Conservation (phyloP, 1,284 basidiomycete species). For the Rhodotorula sp. region DNA sequence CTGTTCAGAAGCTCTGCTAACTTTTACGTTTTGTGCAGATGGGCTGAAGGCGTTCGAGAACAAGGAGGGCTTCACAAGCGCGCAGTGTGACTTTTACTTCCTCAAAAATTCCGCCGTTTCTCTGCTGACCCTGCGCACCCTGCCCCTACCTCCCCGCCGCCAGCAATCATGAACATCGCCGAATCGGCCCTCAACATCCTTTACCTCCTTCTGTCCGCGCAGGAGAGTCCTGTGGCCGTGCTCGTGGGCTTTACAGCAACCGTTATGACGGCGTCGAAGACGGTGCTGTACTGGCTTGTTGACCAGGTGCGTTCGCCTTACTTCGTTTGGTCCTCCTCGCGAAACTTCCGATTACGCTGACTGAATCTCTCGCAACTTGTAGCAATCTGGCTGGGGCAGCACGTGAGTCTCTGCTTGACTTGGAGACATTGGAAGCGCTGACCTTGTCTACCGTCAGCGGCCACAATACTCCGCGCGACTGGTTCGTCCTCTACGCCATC, state of each 20-base stretch:
- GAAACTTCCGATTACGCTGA: background rate
- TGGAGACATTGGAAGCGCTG: background rate
- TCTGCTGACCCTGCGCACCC: conserved; percentile 51
- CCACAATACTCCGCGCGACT: conserved; percentile 20
- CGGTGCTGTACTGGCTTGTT: conserved; percentile 37
- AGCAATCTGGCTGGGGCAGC: conserved; percentile 15
- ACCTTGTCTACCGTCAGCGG: conserved; percentile 12
- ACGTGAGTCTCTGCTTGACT: conserved; percentile 9
- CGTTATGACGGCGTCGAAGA: conserved; percentile 57
- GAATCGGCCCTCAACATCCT: conserved; percentile 68
- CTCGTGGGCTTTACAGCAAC: conserved; percentile 71
- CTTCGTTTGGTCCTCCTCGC: background rate
- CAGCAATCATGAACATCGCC: conserved; percentile 71
- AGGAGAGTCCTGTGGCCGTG: conserved; percentile 58
- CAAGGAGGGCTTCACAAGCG: conserved; percentile 69
- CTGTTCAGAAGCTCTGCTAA: too few species aligned
- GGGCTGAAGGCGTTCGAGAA: conserved; percentile 56
- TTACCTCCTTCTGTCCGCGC: conserved; percentile 73
- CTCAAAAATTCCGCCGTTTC: background rate
- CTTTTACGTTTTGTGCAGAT: too few species aligned
- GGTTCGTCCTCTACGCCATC: conserved; percentile 29
- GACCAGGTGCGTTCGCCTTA: conserved; percentile 10
- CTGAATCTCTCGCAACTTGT: background rate
- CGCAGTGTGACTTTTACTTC: conserved; percentile 58
- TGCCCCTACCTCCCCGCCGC: conserved; percentile 48